Conservation (phyloP, 352 stramenopile genomes). For the Phytophthora rubi region DNA sequence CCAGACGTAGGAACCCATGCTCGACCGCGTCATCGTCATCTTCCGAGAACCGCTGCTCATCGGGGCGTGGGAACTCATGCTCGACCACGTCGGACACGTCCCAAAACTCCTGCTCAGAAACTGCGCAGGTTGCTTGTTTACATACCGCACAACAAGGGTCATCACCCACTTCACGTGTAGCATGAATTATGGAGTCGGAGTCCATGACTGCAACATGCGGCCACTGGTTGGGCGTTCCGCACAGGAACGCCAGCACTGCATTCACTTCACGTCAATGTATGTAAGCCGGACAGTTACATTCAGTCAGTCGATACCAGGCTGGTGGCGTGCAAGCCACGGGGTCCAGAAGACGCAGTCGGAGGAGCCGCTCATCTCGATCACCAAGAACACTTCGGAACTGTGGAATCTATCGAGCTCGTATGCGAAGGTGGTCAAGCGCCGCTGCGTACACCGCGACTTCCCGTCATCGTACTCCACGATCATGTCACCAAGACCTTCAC, state of each 20-base stretch:
- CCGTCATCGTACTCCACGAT: constrained; percentile 31
- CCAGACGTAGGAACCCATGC: no score
- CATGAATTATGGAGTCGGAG: no score
- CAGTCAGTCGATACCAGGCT: neutral
- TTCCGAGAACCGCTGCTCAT: no score
- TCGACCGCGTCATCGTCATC: no score
- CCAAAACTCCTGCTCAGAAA: constrained; percentile 19
- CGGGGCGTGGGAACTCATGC: constrained; percentile 3
- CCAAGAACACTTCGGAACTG: constrained; percentile 28
- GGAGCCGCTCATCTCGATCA: constrained; percentile 34
- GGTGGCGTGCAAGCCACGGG: constrained; percentile 32
- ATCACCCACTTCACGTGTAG: no score
- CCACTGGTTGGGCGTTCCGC: no score
- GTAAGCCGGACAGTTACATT: no score
- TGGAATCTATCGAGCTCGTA: constrained; percentile 31
- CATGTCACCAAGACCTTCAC: constrained; percentile 14
- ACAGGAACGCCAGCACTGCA: no score
- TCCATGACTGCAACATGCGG: constrained; percentile 3
- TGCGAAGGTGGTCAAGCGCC: constrained; percentile 14
- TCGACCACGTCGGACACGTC: constrained; percentile 17
- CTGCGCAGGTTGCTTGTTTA: neutral
- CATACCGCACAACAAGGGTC: neutral
- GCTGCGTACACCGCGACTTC: constrained; percentile 9
- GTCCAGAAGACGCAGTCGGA: constrained; percentile 42
- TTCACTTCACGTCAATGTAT: no score